Base-by-base conservation (phyloP, 768 basidiomycete genomes). In the Terana coerulea region DNA sequence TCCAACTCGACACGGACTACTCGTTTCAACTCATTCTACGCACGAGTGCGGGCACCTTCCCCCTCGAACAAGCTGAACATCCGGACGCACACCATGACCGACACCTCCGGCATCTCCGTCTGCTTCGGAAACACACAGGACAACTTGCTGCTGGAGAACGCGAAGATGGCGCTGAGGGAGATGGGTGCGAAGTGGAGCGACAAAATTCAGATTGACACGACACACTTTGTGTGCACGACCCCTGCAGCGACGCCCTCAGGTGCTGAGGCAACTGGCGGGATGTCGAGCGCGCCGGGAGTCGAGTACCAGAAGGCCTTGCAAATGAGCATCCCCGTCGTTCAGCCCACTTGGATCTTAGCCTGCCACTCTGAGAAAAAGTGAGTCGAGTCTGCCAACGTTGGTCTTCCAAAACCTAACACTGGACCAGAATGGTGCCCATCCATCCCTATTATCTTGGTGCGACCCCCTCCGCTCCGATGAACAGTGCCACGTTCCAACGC, bases 241-340 rank as follows among this genome's bases (percentile, higher is more conserved):
- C 92, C 94, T 2, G 86, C 84, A 1, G 78, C 82, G 9, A 84
- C 82, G 0, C 79, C 83, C 0, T 60, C 67, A 9, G 85, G 80
- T 28, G 81, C 81, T 9, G 76, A 73, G 51, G 76, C 76, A 0
- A 73, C 76, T 8, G 81, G 84, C 0, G 77, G 73, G 49, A 64
- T 73, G 1, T 70, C 72, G 10, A 70, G 75, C 14, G 80, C 82
- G 2, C 88, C 92, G 0, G 87, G 87, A 0, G 84, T 89, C 6
- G 91, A 94, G 60, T 98, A 98, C 65, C 93, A 98, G 63, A 81
- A 93, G n/a, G 97, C 95, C 3, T 69, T 95, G 50, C 92, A 95
- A 68, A 75, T 95, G 39, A 94, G 90, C 51, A 91, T 98, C 52
- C 97, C 97, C 0, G 84, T 98, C 45, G 93, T 98, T 1, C 88